Conservation (phyloP, 768 basidiomycete species). For the Suillus lakei region DNA sequence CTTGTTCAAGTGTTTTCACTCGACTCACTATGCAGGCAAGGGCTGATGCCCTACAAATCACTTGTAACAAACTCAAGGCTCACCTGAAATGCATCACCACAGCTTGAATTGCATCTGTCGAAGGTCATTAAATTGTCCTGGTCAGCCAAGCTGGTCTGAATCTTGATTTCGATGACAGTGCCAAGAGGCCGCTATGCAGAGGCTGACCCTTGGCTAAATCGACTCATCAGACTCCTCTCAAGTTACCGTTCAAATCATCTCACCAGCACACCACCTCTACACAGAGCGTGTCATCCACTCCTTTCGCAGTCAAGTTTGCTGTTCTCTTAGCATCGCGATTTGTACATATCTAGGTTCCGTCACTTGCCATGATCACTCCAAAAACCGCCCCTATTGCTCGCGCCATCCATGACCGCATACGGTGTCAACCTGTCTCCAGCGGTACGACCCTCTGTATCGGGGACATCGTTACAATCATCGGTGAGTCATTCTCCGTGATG, state of each 20-base stretch:
- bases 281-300: constrained; percentile 5
- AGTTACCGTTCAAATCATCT: background rate
- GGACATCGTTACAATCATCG: constrained; percentile 27
- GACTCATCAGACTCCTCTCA: background rate
- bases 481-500: constrained; percentile 12
- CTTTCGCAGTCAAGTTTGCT: constrained; percentile 4
- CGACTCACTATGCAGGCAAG: background rate
- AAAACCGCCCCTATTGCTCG: background rate
- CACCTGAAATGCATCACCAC: background rate
- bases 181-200: background rate
- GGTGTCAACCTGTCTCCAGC: constrained; percentile 18
- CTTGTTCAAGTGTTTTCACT: background rate
- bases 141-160: background rate
- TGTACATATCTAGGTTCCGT: background rate
- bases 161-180: background rate
- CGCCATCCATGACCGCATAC: background rate
- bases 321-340: background rate
- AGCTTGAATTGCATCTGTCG: too few relatives aligned
- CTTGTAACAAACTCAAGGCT: background rate
- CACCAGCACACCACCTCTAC: background rate
- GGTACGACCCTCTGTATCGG: constrained; percentile 25
- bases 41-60: background rate
- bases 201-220: constrained; percentile 1
- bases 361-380: background rate
- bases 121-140: background rate